A percentile compares a stretch with the other conserved stretches of the same genome.
Conservation (phyloP, 148 eudicot genomes). For the Rhododendron kiyosumense region DNA sequence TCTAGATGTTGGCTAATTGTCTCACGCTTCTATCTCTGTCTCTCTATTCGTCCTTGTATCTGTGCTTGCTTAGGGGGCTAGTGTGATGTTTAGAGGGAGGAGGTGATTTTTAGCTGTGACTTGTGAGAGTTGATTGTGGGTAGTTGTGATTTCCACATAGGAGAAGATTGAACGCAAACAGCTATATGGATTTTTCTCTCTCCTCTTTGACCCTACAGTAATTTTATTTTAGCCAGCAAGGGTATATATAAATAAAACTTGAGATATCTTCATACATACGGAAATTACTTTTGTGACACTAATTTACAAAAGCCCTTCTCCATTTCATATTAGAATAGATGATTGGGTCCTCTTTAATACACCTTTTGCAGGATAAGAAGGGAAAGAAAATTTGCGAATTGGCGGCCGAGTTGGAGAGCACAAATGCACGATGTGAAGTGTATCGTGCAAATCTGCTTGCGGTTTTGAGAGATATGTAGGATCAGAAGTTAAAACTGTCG, state of each 20-base stretch:
- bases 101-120: too few relatives aligned
- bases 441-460: constrained; percentile 52
- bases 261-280: neutral
- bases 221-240: too few relatives aligned
- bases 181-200: too few relatives aligned
- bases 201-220: too few relatives aligned
- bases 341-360: neutral
- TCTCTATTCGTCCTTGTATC: too few relatives aligned
- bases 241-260: too few relatives aligned
- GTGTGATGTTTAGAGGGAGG: neutral
- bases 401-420: constrained; percentile 32
- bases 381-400: constrained; percentile 40
- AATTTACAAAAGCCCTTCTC: neutral
- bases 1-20: neutral
- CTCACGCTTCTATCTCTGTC: neutral
- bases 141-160: neutral
- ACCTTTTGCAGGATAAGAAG: constrained; percentile 30
- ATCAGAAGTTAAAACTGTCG: constrained; percentile 51
- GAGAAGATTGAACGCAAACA: too few relatives aligned
- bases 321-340: neutral
- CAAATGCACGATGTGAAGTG: constrained; percentile 38
- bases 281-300: neutral
- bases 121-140: neutral
- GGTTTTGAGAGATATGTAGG: constrained; percentile 50
- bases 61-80: neutral